These are phyloP conservation scores for Podaxis sp. DNA, from an alignment of 768 basidiomycete species.

Conservation along the genomic window DNA sequence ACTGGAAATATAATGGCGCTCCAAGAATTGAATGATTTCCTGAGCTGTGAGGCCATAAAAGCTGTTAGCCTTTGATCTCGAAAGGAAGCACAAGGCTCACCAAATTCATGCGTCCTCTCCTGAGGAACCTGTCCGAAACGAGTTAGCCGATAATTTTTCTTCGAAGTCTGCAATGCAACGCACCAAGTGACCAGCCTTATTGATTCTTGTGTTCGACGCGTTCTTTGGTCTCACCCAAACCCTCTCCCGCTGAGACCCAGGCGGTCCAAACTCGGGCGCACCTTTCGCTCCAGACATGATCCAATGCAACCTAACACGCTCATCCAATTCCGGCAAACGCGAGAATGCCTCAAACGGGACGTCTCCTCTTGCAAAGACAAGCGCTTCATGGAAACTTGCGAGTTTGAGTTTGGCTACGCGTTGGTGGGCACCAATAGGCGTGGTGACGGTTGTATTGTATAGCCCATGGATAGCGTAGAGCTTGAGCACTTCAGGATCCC, in stretches of 20 bases:
- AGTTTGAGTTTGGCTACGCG: slow-evolving; percentile 61
- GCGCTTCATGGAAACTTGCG: slow-evolving; percentile 61
- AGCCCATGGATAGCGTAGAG: slow-evolving; percentile 64
- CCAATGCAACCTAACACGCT: slow-evolving; percentile 52
- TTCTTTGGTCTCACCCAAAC: slow-evolving; percentile 45
- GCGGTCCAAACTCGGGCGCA: slow-evolving; percentile 37
- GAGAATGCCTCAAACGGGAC: slow-evolving; percentile 41
- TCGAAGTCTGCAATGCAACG: slow-evolving; percentile 1
- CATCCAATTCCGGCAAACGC: slow-evolving; percentile 41
- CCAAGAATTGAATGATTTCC: slow-evolving; percentile 1
- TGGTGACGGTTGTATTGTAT: slow-evolving; percentile 26
- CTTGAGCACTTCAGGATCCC: slow-evolving; percentile 64
- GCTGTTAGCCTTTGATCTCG: neutral
- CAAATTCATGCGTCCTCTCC: slow-evolving; percentile 34
- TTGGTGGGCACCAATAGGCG: slow-evolving; percentile 23
- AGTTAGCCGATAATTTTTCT: neutral
- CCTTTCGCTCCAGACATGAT: slow-evolving; percentile 47
- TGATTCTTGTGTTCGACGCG: slow-evolving; percentile 38
- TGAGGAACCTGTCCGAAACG: slow-evolving; percentile 35
- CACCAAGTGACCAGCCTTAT: slow-evolving; percentile 45
- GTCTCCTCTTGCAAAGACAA: slow-evolving; percentile 51
- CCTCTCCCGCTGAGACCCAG: slow-evolving; percentile 33
- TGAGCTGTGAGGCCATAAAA: neutral
- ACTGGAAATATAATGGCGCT: neutral
- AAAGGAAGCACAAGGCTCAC: slow-evolving; percentile 11